Evolutionary conservation across 2,329 filamentous ascomycete genomes (phyloP).

Genomic region (Elsinoe ampelina): DNA sequence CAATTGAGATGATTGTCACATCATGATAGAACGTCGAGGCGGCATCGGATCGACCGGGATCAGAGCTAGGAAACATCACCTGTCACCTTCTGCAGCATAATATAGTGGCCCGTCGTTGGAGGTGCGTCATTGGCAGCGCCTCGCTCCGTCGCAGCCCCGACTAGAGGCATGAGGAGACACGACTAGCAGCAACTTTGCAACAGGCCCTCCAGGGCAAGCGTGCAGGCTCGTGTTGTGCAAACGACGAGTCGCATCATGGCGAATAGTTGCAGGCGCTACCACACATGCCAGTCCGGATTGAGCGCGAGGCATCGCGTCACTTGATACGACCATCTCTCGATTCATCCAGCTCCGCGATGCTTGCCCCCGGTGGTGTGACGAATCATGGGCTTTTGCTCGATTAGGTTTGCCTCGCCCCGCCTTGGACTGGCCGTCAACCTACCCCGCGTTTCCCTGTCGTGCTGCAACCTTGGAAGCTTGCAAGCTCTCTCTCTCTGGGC

Average conservation of each 20-base stretch:
- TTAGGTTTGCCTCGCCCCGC: not conserved
- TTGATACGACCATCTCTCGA: constrained; percentile 12
- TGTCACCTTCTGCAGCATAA: constrained; percentile 4
- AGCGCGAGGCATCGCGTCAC: constrained; percentile 6
- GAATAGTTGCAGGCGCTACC: constrained; percentile 8
- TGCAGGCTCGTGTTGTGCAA: not conserved
- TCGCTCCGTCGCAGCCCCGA: not conserved
- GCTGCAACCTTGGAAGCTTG: too few relatives aligned
- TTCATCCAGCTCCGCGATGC: constrained; percentile 6
- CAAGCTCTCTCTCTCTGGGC: too few relatives aligned
- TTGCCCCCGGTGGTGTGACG: constrained; percentile 2
- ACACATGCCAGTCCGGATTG: constrained; percentile 7
- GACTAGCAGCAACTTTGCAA: too few relatives aligned
- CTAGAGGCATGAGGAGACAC: not conserved
- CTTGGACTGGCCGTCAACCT: not conserved
- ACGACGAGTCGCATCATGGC: constrained; percentile 1
- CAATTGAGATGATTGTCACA: not conserved
- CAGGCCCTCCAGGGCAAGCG: too few relatives aligned
- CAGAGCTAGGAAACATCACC: constrained; percentile 10
- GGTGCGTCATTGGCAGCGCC: constrained; percentile 11
- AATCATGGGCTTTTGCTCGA: constrained; percentile 6
- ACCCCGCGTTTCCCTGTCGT: constrained; percentile 6
- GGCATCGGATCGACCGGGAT: constrained; percentile 6
- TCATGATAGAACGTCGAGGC: not conserved
- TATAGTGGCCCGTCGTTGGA: constrained; percentile 7